Conservation (phyloP, 106 monocot genomes). For the Triglochin maritima region DNA sequence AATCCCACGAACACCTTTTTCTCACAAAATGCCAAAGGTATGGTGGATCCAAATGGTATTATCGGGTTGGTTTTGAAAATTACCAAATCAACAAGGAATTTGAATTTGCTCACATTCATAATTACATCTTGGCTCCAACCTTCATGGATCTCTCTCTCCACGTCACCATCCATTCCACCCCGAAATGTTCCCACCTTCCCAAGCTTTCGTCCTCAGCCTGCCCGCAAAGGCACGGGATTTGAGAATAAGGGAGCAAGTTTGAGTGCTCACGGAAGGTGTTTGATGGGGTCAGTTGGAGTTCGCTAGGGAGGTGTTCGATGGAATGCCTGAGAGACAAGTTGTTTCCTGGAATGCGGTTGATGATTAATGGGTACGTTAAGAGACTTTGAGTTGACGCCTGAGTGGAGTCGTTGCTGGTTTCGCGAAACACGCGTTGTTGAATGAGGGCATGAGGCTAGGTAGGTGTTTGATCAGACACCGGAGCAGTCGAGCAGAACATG, state of each 20-base stretch:
- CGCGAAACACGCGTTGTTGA: conserved; percentile 15
- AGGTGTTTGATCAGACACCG: conserved; percentile 35
- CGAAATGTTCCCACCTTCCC: conserved; percentile 7
- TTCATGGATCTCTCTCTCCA: conserved; percentile 18
- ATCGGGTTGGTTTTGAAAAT: too few species aligned
- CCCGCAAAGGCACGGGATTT: conserved; percentile 3
- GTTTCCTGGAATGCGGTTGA: conserved; percentile 37
- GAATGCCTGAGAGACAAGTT: conserved; percentile 17
- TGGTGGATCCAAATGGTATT: too few species aligned
- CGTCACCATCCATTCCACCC: conserved; percentile 19
- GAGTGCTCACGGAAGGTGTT: conserved; percentile 15
- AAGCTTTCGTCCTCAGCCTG: conserved; percentile 34
- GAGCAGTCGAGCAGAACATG: conserved; percentile 4
- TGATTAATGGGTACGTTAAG: conserved; percentile 36
- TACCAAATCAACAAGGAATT: too few species aligned
- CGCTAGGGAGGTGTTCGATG: conserved; percentile 31
- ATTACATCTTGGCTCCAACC: too few species aligned
- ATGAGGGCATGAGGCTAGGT: conserved; percentile 9
- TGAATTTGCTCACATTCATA: too few species aligned
- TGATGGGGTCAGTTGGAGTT: conserved; percentile 11
- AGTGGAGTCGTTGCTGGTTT: conserved; percentile 30
- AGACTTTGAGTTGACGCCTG: conserved; percentile 31
- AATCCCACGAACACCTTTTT: too few species aligned
- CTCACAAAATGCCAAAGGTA: too few species aligned
- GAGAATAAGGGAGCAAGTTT: conserved; percentile 11